Evolutionary conservation across 2,329 filamentous ascomycete species (phyloP), one percentile per base, ranked within the genome.

Genomic region (Calonectria hawksworthii): DNA sequence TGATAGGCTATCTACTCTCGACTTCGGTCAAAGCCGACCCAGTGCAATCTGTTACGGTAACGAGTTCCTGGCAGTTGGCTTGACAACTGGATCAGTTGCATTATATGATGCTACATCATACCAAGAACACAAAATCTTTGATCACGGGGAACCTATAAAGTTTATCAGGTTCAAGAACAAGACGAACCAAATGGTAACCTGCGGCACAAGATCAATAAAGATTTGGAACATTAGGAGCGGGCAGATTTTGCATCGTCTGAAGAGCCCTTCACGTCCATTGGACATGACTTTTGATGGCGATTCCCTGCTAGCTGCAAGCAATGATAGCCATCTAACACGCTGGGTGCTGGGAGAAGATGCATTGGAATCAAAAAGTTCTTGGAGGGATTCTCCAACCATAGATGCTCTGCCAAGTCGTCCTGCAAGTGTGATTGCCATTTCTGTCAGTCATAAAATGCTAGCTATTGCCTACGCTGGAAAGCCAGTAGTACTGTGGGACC

Each of bases 401-500:
- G 67, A 44, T 18, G 14, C 16, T 4, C 73, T 47, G n/a, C 73
- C 73, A 6, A 75, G 68, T 28, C 23, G 34, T 11, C 36, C 69
- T 18, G 80, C 82, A 11, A 70, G 64, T 47, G 76, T 80, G 30
- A 68, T 83, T 30, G 70, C 83, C n/a, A 74, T 85, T 50, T 83
- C 82, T 11, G 56, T 76, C 13, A 76, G 68, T 51, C 82, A 84
- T 52, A 70, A 78, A 56, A 83, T 85, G 78, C 70, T 86, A 28
- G 84, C 84, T 51, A 78, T 83, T 13, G 80, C 82, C 11, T 84
- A 85, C 63, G 78, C 69, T 26, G 76, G 81, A 52, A 73, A 78
- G 38, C 81, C 83, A 3, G 83, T 86, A 47, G 80, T 71, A 9
- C 71, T 86, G 14, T 86, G 83, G 84, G 83, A 85, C 50, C 73